These are phyloP conservation scores for Phytophthora capsici DNA, from an alignment of 352 stramenopile genomes.

Conservation along the genomic window DNA sequence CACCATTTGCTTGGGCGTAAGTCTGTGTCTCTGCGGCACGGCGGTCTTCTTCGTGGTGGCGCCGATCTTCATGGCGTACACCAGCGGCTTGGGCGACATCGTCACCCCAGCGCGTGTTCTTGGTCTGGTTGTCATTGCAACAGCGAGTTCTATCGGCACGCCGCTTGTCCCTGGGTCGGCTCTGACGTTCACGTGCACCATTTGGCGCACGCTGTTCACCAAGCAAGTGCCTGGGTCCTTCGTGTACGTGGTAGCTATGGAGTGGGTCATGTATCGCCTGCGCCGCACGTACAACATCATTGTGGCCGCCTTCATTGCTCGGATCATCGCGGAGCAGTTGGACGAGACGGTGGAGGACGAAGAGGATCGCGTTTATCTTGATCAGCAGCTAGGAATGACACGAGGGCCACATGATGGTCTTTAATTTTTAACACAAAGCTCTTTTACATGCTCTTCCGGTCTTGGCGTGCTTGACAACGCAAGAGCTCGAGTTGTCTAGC, in stretches of 20 bases:
- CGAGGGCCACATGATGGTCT: constrained; percentile 1
- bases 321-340: constrained; percentile 73
- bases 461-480: not conserved
- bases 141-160: constrained; percentile 60
- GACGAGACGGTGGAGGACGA: constrained; percentile 78
- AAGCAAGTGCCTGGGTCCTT: constrained; percentile 48
- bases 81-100: constrained; percentile 43
- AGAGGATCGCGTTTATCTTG: constrained; percentile 56
- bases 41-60: constrained; percentile 60
- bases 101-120: constrained; percentile 53
- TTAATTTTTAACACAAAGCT: constrained; percentile 9
- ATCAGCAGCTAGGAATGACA: constrained; percentile 46
- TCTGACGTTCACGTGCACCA: constrained; percentile 62
- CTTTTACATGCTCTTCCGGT: constrained; percentile 5
- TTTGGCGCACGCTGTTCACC: constrained; percentile 58
- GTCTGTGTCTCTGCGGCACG: constrained; percentile 56
- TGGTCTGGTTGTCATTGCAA: constrained; percentile 48
- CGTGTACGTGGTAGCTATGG: constrained; percentile 47
- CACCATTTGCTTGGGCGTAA: constrained; percentile 57
- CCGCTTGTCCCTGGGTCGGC: constrained; percentile 40
- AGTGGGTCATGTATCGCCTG: constrained; percentile 65
- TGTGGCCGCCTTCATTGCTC: constrained; percentile 67
- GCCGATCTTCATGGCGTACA: constrained; percentile 72
- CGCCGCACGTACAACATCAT: constrained; percentile 69
- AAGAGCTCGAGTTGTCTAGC: constrained; percentile 27